Base-by-base conservation (phyloP, 1,284 basidiomycete species). In the Cutaneotrichosporon mucoides region DNA sequence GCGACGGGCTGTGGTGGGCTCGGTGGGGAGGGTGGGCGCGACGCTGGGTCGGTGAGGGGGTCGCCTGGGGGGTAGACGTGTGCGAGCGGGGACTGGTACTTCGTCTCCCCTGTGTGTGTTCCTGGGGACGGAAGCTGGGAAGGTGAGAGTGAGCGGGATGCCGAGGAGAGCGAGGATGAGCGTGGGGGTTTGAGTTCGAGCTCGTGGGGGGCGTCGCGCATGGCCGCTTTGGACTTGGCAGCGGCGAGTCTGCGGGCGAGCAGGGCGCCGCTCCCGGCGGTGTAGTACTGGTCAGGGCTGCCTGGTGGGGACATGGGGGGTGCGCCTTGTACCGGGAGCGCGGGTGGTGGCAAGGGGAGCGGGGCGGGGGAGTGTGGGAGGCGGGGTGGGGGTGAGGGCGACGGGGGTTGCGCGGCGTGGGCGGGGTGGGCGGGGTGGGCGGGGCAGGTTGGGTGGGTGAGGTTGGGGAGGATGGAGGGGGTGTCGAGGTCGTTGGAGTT, bases 1-100 rank as follows among this genome's bases (percentile, higher is more conserved):
- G 41, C 54, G 24, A 56, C 49, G n/a, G 50, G 50, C 38, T 48
- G 44, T 1, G 53, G 49, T 38, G 54, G 40, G 6, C 37, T 34
- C 35, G 36, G 46, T 10, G 38, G 53, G 12, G 57, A 35, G 6
- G 48, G 42, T 34, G 46, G 45, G 2, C 35, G 49, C 12, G 52
- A 51, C 7, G 49, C 49, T 2, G 15, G 49, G 16, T 40, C 34
- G 10, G 33, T 33, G 49, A 51, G 35, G 16, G 37, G 38, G 24
- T 38, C 36, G 11, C 48, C 48, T 24, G 24, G 24, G 3, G 24
- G 24, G 24, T 24, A 24, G 24, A 24, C 24, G 24, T 24, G 24
- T 24, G 24, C 24, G 24, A 24, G 24, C 24, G 24, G 24, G 24
- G 24, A 24, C 24, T 24, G 24, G 46, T 48, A 48, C 46, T 48